A percentile compares a stretch with the other conserved stretches of the same genome.
Conservation (phyloP, 345 rosid genomes). For the Hibiscus tridactylites region DNA sequence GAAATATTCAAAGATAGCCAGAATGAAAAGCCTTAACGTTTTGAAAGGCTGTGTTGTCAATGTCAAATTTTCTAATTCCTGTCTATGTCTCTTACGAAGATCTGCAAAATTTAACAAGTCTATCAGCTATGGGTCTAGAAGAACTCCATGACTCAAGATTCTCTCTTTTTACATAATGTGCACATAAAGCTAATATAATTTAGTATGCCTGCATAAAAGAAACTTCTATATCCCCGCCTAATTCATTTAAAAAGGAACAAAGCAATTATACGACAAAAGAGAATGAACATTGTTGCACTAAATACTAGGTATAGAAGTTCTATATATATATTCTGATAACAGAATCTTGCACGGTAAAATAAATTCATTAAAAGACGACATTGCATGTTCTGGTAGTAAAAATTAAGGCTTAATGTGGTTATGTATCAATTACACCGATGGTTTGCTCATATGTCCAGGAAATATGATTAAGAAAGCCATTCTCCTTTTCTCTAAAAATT, state of each 20-base stretch:
- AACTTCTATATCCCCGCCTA: neutral
- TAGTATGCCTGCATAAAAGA: neutral
- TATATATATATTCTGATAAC: too few relatives aligned
- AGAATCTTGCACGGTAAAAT: too few relatives aligned
- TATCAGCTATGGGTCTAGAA: constrained; percentile 5
- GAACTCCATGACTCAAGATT: neutral
- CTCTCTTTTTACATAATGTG: neutral
- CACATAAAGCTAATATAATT: neutral
- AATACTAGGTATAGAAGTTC: too few relatives aligned
- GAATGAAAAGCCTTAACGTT: constrained; percentile 61
- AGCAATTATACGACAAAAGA: neutral
- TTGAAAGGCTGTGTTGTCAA: constrained; percentile 59
- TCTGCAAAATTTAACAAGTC: constrained; percentile 32
- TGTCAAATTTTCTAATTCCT: constrained; percentile 64
- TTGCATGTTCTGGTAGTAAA: too few relatives aligned
- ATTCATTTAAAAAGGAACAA: neutral
- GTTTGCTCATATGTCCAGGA: too few relatives aligned
- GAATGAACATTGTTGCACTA: too few relatives aligned
- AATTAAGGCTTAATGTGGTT: too few relatives aligned
- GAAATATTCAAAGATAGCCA: constrained; percentile 51
- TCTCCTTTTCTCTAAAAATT: too few relatives aligned
- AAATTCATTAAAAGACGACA: too few relatives aligned
- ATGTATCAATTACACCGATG: too few relatives aligned
- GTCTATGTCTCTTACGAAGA: constrained; percentile 48
- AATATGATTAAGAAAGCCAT: too few relatives aligned